These are phyloP conservation scores for Colletotrichum camelliae DNA, from an alignment of 2,329 filamentous ascomycete genomes.

Conservation along the genomic window DNA sequence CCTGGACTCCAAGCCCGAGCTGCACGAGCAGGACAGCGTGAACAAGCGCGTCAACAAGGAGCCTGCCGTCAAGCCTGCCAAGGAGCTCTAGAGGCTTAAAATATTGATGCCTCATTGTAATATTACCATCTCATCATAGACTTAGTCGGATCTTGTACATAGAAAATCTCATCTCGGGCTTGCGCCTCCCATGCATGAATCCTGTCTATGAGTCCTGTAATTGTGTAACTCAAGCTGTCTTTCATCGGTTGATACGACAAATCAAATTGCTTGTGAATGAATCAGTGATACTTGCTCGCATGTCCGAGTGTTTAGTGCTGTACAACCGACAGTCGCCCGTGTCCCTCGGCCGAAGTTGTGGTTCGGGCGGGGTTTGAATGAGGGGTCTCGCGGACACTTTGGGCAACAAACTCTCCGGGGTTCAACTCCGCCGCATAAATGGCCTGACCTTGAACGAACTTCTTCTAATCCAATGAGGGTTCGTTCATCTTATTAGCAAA, in stretches of 20 bases:
- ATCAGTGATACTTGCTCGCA: neutral
- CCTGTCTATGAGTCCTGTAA: neutral
- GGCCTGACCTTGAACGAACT: neutral
- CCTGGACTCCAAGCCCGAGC: slow-evolving; percentile 14
- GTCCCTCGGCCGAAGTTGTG: neutral
- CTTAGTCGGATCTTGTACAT: neutral
- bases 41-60: slow-evolving; percentile 6
- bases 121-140: neutral
- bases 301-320: neutral
- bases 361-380: neutral
- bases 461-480: fast-evolving
- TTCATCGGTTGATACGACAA: neutral
- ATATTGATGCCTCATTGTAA: neutral
- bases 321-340: neutral
- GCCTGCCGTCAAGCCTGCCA: neutral
- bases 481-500: neutral
- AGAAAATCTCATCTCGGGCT: neutral
- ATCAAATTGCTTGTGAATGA: fast-evolving
- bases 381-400: neutral
- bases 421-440: neutral
- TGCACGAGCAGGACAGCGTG: neutral
- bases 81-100: neutral
- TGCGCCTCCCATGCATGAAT: neutral
- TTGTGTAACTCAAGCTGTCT: neutral
- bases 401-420: neutral